A percentile compares a stretch with the other conserved stretches of the same genome.
These are phyloP conservation scores for Petunia axillaris DNA, from an alignment of 257 asterid genomes.

Conservation along the genomic window DNA sequence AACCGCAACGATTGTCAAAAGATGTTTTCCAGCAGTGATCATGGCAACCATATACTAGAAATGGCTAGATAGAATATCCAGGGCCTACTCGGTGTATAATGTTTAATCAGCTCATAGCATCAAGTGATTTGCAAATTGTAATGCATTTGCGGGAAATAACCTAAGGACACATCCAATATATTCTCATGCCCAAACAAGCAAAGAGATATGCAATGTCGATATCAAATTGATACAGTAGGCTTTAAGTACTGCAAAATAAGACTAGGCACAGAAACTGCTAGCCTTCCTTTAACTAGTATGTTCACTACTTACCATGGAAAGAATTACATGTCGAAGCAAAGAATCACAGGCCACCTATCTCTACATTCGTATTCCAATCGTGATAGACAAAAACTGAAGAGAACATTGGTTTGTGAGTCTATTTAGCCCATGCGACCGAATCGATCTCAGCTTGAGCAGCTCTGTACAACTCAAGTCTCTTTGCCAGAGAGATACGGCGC, in stretches of 20 bases:
- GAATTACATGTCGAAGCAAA: constrained; percentile 32
- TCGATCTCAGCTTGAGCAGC: constrained; percentile 94
- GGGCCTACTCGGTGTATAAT: not conserved
- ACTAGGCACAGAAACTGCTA: constrained; percentile 14
- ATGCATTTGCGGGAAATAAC: not conserved
- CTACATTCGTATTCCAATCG: not conserved
- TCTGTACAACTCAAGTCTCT: constrained; percentile 93
- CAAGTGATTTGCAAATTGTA: constrained; percentile 7
- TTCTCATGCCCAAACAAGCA: not conserved
- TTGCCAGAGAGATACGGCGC: constrained; percentile 69
- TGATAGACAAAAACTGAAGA: not conserved
- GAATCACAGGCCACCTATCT: constrained; percentile 33
- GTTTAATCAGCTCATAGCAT: not conserved
- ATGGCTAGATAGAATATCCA: no score
- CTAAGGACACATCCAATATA: not conserved
- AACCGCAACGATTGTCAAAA: no score
- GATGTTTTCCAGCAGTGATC: no score
- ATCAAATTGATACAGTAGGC: not conserved
- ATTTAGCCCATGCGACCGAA: constrained; percentile 93
- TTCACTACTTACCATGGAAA: constrained; percentile 14
- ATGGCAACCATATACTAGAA: no score
- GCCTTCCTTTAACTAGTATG: not conserved
- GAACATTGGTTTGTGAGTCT: constrained; percentile 31
- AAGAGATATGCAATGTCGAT: not conserved
- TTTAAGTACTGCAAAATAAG: not conserved